A percentile compares a stretch with the other conserved stretches of the same genome.
These are phyloP conservation scores for Serendipita indica DNA, from an alignment of 768 basidiomycete genomes.

Conservation along the genomic window DNA sequence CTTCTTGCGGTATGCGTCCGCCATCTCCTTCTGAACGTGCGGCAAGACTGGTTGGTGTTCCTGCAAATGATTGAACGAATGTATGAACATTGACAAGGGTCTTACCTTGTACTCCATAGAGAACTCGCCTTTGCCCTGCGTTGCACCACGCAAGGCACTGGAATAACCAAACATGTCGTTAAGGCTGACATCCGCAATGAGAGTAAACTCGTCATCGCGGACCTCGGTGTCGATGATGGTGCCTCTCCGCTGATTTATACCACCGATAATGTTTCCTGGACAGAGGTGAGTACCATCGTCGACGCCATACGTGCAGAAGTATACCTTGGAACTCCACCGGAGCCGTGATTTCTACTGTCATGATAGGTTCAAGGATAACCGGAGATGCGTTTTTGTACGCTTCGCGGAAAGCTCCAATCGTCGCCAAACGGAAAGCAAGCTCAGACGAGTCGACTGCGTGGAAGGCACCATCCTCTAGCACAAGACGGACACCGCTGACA, in stretches of 20 bases:
- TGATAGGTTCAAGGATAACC: slow-evolving; percentile 91
- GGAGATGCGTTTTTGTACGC: slow-evolving; percentile 62
- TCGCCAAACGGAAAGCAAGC: slow-evolving; percentile 81
- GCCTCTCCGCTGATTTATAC: slow-evolving; percentile 80
- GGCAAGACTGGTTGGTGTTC: slow-evolving; percentile 73
- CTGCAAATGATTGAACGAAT: slow-evolving; percentile 22
- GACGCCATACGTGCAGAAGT: slow-evolving; percentile 15
- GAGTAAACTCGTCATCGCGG: slow-evolving; percentile 91
- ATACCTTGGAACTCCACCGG: slow-evolving; percentile 88
- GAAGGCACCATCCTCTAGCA: slow-evolving; percentile 81
- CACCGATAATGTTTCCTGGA: slow-evolving; percentile 76
- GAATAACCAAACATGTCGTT: slow-evolving; percentile 99
- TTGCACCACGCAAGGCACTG: slow-evolving; percentile 78
- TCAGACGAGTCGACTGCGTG: slow-evolving; percentile 96
- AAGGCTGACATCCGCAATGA: slow-evolving; percentile 78
- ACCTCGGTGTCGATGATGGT: slow-evolving; percentile 93
- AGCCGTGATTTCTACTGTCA: slow-evolving; percentile 94
- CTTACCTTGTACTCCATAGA: slow-evolving; percentile 43
- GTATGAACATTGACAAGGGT: neutral
- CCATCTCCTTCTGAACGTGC: slow-evolving; percentile 74
- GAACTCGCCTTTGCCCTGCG: slow-evolving; percentile 92
- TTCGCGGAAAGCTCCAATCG: slow-evolving; percentile 87
- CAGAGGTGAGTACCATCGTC: neutral
- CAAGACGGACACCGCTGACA: slow-evolving; percentile 71
- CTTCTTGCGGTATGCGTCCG: slow-evolving; percentile 73